Conservation (phyloP, 306 rosid genomes). For the Cyclanthera cordifolia region DNA sequence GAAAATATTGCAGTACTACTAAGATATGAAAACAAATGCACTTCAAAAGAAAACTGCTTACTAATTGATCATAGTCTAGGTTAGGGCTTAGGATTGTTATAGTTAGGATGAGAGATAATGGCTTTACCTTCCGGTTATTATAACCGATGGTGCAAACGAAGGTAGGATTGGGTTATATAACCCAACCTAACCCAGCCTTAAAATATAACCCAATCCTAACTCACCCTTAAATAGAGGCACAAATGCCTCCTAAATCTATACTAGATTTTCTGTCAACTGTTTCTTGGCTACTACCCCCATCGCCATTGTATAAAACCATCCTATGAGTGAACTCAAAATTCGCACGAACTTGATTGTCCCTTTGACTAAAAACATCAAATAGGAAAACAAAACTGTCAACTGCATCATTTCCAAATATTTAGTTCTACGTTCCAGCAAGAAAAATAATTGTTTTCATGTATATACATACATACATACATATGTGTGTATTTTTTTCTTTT, state of each 20-base stretch:
- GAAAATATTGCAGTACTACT: neutral
- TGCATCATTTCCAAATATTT: neutral
- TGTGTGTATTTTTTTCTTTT: neutral
- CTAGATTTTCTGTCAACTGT: neutral
- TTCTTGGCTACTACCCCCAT: neutral
- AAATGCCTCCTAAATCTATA: too few species aligned
- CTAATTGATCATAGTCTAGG: too few species aligned
- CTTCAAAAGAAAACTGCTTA: neutral
- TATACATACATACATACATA: too few species aligned
- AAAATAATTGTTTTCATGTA: neutral
- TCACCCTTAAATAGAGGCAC: too few species aligned
- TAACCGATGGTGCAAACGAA: too few species aligned
- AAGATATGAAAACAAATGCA: neutral
- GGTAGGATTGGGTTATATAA: too few species aligned
- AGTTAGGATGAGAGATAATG: too few species aligned
- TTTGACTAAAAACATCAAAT: neutral
- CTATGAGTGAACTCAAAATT: neutral
- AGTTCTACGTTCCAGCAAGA: neutral
- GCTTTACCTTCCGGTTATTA: too few species aligned
- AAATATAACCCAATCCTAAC: too few species aligned
- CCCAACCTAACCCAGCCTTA: too few species aligned
- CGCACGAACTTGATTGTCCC: neutral
- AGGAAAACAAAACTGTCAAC: neutral
- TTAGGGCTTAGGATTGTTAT: too few species aligned
- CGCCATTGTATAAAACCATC: neutral